phyloP scores from a whole-genome alignment of 2,329 filamentous ascomycete species.

The Fusarium foetens region DNA sequence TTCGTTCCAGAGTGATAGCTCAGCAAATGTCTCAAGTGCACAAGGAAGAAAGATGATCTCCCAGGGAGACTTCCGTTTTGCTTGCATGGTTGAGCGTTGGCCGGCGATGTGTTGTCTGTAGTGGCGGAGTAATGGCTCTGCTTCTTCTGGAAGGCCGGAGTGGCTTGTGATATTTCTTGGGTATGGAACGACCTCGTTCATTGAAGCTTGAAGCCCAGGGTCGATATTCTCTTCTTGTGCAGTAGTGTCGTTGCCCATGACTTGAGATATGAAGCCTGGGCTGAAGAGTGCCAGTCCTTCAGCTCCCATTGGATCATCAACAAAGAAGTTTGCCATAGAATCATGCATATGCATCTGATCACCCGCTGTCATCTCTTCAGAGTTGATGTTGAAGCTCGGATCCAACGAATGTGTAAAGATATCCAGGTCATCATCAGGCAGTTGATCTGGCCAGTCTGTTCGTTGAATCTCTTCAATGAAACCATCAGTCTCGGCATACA shows the following conservation, averaged over 20 bases:
- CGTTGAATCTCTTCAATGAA: conserved; percentile 38
- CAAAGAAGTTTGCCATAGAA: conserved; percentile 29
- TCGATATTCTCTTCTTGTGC: not conserved
- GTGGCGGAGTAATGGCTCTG: conserved; percentile 44
- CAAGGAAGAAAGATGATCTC: conserved; percentile 55
- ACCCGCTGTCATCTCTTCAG: not conserved
- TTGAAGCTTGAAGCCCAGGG: accelerated
- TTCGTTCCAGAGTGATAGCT: conserved; percentile 53
- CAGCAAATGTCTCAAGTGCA: conserved; percentile 54
- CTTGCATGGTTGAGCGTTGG: conserved; percentile 42
- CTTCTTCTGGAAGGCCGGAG: conserved; percentile 32
- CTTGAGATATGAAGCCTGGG: conserved; percentile 37
- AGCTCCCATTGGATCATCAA: conserved; percentile 36
- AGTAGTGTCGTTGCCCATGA: conserved; percentile 24
- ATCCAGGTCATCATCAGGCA: conserved; percentile 33
- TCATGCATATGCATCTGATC: conserved; percentile 26
- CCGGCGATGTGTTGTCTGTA: conserved; percentile 45
- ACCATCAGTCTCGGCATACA: conserved; percentile 30
- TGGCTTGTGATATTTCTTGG: not conserved
- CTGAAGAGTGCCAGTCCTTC: conserved; percentile 38
- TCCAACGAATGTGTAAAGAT: conserved; percentile 34
- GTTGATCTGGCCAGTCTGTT: conserved; percentile 37
- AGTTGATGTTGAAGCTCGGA: conserved; percentile 3
- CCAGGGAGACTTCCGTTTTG: conserved; percentile 55
- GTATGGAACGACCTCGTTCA: not conserved